These are phyloP conservation scores for Termitomyces bulborhizus DNA, from an alignment of 768 basidiomycete genomes.

Conservation along the genomic window DNA sequence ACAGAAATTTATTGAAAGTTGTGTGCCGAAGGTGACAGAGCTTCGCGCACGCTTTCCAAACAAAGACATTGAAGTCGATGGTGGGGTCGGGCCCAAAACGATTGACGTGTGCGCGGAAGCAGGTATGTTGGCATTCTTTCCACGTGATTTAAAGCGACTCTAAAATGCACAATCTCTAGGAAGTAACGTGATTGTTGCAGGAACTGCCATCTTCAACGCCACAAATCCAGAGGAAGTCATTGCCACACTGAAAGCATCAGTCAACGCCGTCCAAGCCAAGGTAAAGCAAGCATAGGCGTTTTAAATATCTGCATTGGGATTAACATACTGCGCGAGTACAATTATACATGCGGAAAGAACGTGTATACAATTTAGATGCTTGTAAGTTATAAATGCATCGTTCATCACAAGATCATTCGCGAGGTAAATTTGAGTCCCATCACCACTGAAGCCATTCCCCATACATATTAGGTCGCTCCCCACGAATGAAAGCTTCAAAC, in stretches of 20 bases:
- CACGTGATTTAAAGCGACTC: neutral
- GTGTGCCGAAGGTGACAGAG: slow-evolving; percentile 89
- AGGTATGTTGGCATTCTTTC: slow-evolving; percentile 36
- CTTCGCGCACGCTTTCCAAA: slow-evolving; percentile 86
- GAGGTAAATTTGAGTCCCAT: neutral
- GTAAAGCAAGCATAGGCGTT: slow-evolving; percentile 13
- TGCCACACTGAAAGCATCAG: slow-evolving; percentile 56
- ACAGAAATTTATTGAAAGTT: slow-evolving; percentile 92
- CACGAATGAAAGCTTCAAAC: slow-evolving; percentile 88
- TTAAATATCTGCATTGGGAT: neutral
- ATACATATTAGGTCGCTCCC: slow-evolving; percentile 93
- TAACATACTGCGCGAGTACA: neutral
- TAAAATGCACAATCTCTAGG: slow-evolving; percentile 39
- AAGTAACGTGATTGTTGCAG: slow-evolving; percentile 97
- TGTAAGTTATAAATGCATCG: neutral
- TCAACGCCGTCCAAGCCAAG: slow-evolving; percentile 61
- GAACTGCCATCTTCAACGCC: slow-evolving; percentile 90
- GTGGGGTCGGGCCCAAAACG: slow-evolving; percentile 92
- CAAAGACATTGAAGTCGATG: slow-evolving; percentile 98
- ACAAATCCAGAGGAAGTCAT: slow-evolving; percentile 78
- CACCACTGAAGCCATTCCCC: slow-evolving; percentile 72
- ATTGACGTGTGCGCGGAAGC: slow-evolving; percentile 85
- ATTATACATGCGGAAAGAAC: neutral
- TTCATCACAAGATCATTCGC: neutral
- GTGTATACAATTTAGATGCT: slow-evolving; percentile 2